phyloP scores from a whole-genome alignment of 768 basidiomycete species.

The Serendipita vermifera region DNA sequence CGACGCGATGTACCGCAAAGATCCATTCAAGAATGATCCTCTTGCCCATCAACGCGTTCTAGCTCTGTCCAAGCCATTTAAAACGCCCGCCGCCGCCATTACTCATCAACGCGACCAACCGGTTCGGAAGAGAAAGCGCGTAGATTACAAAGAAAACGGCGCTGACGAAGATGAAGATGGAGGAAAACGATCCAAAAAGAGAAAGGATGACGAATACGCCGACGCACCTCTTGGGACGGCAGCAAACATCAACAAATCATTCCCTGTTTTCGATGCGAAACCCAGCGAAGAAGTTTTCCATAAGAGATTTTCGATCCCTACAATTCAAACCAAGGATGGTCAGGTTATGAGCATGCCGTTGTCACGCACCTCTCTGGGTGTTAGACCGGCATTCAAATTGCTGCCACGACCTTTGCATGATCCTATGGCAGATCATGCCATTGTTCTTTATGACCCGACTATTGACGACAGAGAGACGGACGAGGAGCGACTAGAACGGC shows the following conservation, averaged over 20 bases:
- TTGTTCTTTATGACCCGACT: slow-evolving; percentile 94
- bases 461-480: slow-evolving; percentile 86
- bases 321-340: slow-evolving; percentile 61
- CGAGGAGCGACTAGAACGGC: slow-evolving; percentile 62
- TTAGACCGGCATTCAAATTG: slow-evolving; percentile 64
- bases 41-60: background rate
- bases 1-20: slow-evolving; percentile 6
- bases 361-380: slow-evolving; percentile 69
- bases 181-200: slow-evolving; percentile 51
- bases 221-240: slow-evolving; percentile 46
- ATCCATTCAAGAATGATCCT: background rate
- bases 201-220: slow-evolving; percentile 47
- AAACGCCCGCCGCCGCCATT: slow-evolving; percentile 43
- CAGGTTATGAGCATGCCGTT: slow-evolving; percentile 40
- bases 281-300: slow-evolving; percentile 45
- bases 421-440: slow-evolving; percentile 95
- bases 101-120: slow-evolving; percentile 43
- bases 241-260: slow-evolving; percentile 42
- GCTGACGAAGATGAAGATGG: slow-evolving; percentile 43
- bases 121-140: slow-evolving; percentile 71
- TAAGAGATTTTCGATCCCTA: slow-evolving; percentile 72
- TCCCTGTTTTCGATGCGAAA: slow-evolving; percentile 71
- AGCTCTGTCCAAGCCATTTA: slow-evolving; percentile 51
- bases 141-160: slow-evolving; percentile 61
- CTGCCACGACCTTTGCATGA: slow-evolving; percentile 90